Conservation (phyloP, 2,329 filamentous ascomycete species). For the Claviceps spartinae region DNA sequence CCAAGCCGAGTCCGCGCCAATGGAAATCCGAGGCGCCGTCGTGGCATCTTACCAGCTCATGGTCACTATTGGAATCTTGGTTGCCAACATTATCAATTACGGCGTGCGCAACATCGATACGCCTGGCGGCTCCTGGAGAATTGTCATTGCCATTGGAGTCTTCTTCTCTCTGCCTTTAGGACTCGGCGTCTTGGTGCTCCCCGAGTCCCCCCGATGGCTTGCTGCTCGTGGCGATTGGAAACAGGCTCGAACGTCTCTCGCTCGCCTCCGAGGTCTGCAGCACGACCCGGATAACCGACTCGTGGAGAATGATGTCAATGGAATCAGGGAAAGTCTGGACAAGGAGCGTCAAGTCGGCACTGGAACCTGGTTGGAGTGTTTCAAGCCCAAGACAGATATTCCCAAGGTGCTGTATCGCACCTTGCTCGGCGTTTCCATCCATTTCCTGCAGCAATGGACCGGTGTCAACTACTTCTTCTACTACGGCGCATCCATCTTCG, state of each 20-base stretch:
- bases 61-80: conserved; percentile 56
- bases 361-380: conserved; percentile 45
- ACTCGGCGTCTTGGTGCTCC: conserved; percentile 37
- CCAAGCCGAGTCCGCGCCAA: conserved; percentile 49
- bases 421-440: conserved; percentile 46
- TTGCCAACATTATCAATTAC: conserved; percentile 41
- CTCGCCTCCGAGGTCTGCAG: conserved; percentile 37
- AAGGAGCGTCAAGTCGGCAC: conserved; percentile 30
- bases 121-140: conserved; percentile 41
- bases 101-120: conserved; percentile 31
- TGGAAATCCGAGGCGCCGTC: conserved; percentile 48
- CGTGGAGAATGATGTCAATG: conserved; percentile 38
- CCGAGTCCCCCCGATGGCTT: conserved; percentile 45
- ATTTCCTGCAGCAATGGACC: conserved; percentile 56
- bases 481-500: conserved; percentile 56
- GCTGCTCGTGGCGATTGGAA: conserved; percentile 33
- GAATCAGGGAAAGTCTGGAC: conserved; percentile 35
- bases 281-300: conserved; percentile 29
- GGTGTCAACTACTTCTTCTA: conserved; percentile 49
- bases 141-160: conserved; percentile 45
- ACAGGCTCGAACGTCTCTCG: conserved; percentile 34
- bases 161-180: conserved; percentile 38
- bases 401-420: conserved; percentile 52
- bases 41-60: conserved; percentile 62
- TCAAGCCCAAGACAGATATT: conserved; percentile 36